These are phyloP conservation scores for Candida pini DNA, from an alignment of 805 yeast genomes.

Conservation along the genomic window DNA sequence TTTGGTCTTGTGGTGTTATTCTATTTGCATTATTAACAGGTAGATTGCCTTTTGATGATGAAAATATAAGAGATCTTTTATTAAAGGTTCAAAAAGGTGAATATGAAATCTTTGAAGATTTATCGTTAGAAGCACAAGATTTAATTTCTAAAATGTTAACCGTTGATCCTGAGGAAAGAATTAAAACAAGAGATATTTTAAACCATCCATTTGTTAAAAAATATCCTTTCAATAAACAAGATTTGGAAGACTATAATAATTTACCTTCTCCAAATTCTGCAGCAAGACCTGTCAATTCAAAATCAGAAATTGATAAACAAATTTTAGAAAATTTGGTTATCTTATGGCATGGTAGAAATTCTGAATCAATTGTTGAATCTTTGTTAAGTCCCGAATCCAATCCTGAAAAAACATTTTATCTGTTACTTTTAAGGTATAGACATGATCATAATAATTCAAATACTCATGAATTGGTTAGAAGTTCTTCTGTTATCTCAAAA, in stretches of 20 bases:
- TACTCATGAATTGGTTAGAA: slow-evolving; percentile 20
- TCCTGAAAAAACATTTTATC: slow-evolving; percentile 34
- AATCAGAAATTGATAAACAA: slow-evolving; percentile 44
- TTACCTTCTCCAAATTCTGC: slow-evolving; percentile 55
- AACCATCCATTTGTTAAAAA: slow-evolving; percentile 77
- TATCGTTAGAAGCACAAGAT: slow-evolving; percentile 83
- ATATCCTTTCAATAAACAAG: slow-evolving; percentile 48
- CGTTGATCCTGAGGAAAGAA: slow-evolving; percentile 77
- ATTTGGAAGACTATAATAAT: slow-evolving; percentile 27
- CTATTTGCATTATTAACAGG: slow-evolving; percentile 92
- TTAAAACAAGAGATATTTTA: slow-evolving; percentile 69
- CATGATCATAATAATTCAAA: slow-evolving; percentile 27
- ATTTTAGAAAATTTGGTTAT: slow-evolving; percentile 50
- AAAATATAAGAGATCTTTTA: slow-evolving; percentile 79
- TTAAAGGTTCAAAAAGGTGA: slow-evolving; percentile 89
- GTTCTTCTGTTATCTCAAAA: slow-evolving; percentile 26
- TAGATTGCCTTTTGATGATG: slow-evolving; percentile 95
- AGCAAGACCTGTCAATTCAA: slow-evolving; percentile 42
- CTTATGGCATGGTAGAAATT: slow-evolving; percentile 51
- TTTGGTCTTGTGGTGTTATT: slow-evolving; percentile 98
- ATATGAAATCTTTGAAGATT: slow-evolving; percentile 73
- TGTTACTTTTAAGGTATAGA: slow-evolving; percentile 30
- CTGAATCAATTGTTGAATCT: slow-evolving; percentile 27
- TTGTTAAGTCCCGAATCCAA: slow-evolving; percentile 25
- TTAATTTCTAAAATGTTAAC: slow-evolving; percentile 73